phyloP scores from a whole-genome alignment of 495 filamentous ascomycete genomes.

The Choiromyces venosus region DNA sequence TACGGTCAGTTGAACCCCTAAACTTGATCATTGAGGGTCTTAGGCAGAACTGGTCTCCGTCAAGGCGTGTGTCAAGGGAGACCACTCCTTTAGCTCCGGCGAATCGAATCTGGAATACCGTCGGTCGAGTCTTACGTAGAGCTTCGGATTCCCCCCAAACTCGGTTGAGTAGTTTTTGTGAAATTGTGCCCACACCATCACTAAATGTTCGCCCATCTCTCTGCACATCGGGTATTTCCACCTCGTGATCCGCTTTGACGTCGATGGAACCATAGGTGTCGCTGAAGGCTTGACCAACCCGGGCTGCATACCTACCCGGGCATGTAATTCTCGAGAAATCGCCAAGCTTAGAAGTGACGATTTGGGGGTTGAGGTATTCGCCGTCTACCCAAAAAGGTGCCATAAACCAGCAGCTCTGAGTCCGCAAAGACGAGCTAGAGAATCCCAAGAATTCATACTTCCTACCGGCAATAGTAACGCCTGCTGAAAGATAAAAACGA shows the following conservation, averaged over 20 bases:
- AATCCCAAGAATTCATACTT: constrained; percentile 68
- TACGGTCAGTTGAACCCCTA: constrained; percentile 47
- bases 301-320: constrained; percentile 70
- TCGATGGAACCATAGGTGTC: constrained; percentile 58
- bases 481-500: constrained; percentile 37
- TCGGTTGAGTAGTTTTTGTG: constrained; percentile 50
- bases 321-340: constrained; percentile 58
- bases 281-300: constrained; percentile 78
- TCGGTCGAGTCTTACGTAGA: constrained; percentile 49
- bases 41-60: constrained; percentile 53
- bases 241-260: constrained; percentile 45
- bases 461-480: constrained; percentile 56
- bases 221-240: constrained; percentile 48
- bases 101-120: constrained; percentile 66
- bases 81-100: constrained; percentile 48
- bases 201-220: constrained; percentile 58
- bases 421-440: constrained; percentile 69
- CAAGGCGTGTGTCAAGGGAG: constrained; percentile 56
- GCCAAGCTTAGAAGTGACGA: constrained; percentile 59
- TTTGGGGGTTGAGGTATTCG: constrained; percentile 44
- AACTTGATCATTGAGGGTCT: constrained; percentile 79
- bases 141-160: constrained; percentile 50
- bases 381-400: constrained; percentile 57
- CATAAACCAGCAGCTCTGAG: constrained; percentile 68
- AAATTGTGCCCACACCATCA: constrained; percentile 73